Base-by-base conservation (phyloP, 2,329 filamentous ascomycete species). In the Trichophyton rubrum region DNA sequence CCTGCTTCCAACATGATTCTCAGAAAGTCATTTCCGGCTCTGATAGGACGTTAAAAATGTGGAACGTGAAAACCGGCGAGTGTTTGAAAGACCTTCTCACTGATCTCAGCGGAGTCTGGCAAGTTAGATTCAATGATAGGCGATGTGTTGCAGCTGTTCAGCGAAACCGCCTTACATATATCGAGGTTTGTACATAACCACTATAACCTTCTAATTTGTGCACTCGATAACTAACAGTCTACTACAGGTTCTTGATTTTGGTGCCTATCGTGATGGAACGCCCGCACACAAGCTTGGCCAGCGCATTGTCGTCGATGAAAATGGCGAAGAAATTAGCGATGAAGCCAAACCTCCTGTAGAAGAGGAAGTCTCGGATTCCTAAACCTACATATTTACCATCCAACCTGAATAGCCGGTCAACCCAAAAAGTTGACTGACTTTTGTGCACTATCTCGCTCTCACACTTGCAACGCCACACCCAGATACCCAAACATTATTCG, bases 31-130 rank as follows among this genome's bases (percentile, higher is more conserved):
- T 99, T 61, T 95, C 89, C 45, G 93, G 93, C 60, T 96, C 90
- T 62, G 93, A 99, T 72, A 86, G 92, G 68, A 96, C 90, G 2
- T 79, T 99, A 65, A 99, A 99, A 79, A 95, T 99, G 89, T 99
- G 93, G 93, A 90, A 99, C 69, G 88, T 96, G 57, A 84, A 85
- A 68, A 95, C 87, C 1, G 93, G 93, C 56, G 88, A 96, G 68
- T 96, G 90, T 71, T 85, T 96, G 59, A 88, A 92, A 66, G 92
- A 99, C 73, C 81, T 99, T 47, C 79, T 99, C 68, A 96, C 90
- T 13, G 91, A 96, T 69, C 80, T 99, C 40, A 92, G 87, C 66
- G 91, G 92, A n/a, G 93, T 99, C 6, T 99, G 93, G 93, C 93
- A 99, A 77, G 93, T 99, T 68, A 93, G 93, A 69, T 99, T 99